Conservation (phyloP, 2,329 filamentous ascomycete genomes). For the Ophiocordyceps robertsii region DNA sequence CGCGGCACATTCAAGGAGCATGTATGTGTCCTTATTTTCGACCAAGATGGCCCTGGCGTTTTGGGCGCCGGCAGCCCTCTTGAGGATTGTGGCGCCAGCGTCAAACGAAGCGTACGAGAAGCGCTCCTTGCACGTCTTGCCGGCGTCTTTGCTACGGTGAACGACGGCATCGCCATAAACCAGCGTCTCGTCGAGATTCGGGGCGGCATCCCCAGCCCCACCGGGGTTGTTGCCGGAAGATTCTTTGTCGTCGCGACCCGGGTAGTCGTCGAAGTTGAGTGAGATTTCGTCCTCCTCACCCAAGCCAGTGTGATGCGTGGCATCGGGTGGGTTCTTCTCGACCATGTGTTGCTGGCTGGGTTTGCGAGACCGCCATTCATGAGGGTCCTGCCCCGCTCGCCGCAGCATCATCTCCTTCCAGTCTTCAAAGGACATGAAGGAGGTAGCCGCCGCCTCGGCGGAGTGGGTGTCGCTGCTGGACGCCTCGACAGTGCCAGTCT, state of each 20-base stretch:
- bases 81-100: conserved; percentile 83
- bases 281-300: conserved; percentile 81
- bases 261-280: conserved; percentile 34
- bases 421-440: conserved; percentile 94
- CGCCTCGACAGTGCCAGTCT: background rate
- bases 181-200: conserved; percentile 23
- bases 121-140: conserved; percentile 92
- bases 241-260: conserved; percentile 8
- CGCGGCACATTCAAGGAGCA: conserved; percentile 81
- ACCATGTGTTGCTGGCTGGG: conserved; percentile 34
- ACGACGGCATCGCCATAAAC: conserved; percentile 35
- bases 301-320: conserved; percentile 56
- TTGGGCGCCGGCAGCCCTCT: conserved; percentile 76
- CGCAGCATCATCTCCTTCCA: conserved; percentile 93
- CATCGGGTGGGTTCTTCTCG: conserved; percentile 38
- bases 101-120: conserved; percentile 98
- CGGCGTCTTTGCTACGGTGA: conserved; percentile 77
- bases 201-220: conserved; percentile 7
- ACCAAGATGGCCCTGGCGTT: conserved; percentile 80
- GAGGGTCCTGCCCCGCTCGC: conserved; percentile 60
- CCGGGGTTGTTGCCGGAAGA: background rate
- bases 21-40: conserved; percentile 97
- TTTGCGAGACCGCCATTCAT: conserved; percentile 54
- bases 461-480: background rate
- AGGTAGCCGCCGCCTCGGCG: conserved; percentile 6